These are phyloP conservation scores for Trametes polyzona DNA, from an alignment of 1,284 basidiomycete genomes.

Conservation along the genomic window DNA sequence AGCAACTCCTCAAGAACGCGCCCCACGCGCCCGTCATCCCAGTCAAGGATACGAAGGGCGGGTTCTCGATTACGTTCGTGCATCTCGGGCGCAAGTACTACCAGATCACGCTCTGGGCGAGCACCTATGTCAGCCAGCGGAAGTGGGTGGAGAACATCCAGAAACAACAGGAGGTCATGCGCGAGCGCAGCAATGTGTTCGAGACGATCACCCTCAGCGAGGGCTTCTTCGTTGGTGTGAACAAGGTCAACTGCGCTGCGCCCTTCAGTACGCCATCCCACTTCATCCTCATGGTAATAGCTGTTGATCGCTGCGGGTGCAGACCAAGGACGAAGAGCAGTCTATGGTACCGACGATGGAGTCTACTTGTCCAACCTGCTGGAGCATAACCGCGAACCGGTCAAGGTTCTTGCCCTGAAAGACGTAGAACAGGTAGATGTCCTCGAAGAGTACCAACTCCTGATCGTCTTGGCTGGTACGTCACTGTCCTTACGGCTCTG, in stretches of 20 bases:
- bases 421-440: conserved; percentile 97
- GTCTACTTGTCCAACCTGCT: conserved; percentile 92
- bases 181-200: conserved; percentile 87
- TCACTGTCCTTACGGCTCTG: conserved; percentile 3
- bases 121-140: conserved; percentile 81
- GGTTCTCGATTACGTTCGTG: conserved; percentile 91
- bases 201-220: conserved; percentile 87
- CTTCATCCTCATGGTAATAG: not conserved
- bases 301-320: not conserved
- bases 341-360: conserved; percentile 97
- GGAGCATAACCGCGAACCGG: conserved; percentile 78
- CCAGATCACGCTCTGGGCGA: conserved; percentile 92
- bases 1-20: conserved; percentile 35
- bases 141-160: conserved; percentile 96
- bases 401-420: conserved; percentile 87
- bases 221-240: conserved; percentile 82
- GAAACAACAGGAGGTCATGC: conserved; percentile 86
- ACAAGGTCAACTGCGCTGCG: conserved; percentile 92
- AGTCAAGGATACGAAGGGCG: conserved; percentile 75
- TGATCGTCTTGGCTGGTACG: conserved; percentile 93
- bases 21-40: conserved; percentile 41
- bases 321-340: conserved; percentile 88
- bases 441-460: conserved; percentile 93
- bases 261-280: conserved; percentile 94
- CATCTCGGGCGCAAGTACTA: conserved; percentile 95